Percentiles rank a stretch among this genome's conserved stretches.
Conservation (phyloP, 495 filamentous ascomycete species). For the Xylaria telfairii region DNA sequence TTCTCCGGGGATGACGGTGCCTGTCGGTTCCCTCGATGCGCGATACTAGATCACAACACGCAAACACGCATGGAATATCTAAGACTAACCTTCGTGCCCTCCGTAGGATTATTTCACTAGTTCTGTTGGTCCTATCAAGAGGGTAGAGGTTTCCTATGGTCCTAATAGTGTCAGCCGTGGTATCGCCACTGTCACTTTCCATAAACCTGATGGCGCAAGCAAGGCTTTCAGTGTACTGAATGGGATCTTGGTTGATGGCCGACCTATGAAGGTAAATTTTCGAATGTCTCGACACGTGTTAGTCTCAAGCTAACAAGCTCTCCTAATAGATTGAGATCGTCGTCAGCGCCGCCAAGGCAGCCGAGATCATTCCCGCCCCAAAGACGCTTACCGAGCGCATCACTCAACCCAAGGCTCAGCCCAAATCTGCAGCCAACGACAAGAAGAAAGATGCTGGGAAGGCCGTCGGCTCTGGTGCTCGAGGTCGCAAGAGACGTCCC, state of each 20-base stretch:
- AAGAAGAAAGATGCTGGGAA: conserved; percentile 61
- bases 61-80: conserved; percentile 35
- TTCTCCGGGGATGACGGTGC: conserved; percentile 20
- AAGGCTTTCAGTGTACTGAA: conserved; percentile 84
- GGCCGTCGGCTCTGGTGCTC: conserved; percentile 49
- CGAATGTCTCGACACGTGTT: neutral
- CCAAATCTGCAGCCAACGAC: conserved; percentile 79
- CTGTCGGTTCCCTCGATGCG: conserved; percentile 28
- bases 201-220: conserved; percentile 74
- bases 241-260: conserved; percentile 84
- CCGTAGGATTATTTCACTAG: conserved; percentile 94
- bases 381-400: conserved; percentile 89
- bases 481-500: conserved; percentile 56
- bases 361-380: conserved; percentile 62
- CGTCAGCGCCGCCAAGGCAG: conserved; percentile 74
- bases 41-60: conserved; percentile 33
- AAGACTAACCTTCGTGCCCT: conserved; percentile 44
- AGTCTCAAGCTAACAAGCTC: conserved; percentile 33
- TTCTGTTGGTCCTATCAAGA: conserved; percentile 87
- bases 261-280: conserved; percentile 82
- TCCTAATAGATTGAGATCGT: conserved; percentile 81
- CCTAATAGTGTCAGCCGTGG: conserved; percentile 90
- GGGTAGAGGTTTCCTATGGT: conserved; percentile 86
- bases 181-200: conserved; percentile 73
- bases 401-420: conserved; percentile 71